A percentile compares a stretch with the other conserved stretches of the same genome.
Evolutionary conservation across 2,329 filamentous ascomycete species (phyloP).

Genomic region (Pezicula neosporulosa): DNA sequence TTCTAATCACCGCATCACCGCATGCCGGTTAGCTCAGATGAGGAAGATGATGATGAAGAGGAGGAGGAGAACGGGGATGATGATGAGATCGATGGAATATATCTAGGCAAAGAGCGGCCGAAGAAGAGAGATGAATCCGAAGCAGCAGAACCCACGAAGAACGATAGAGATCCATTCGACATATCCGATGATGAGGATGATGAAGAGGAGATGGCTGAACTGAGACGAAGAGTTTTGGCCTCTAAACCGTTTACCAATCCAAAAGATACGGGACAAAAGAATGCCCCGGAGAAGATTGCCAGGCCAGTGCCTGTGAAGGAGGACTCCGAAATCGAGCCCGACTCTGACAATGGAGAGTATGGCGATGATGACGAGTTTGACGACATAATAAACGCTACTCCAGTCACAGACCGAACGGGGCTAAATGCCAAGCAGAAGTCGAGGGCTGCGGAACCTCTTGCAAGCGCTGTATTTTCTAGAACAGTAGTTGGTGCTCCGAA

Average conservation of each 20-base stretch:
- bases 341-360: constrained; percentile 57
- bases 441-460: constrained; percentile 34
- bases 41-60: constrained; percentile 44
- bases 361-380: constrained; percentile 75
- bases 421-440: constrained; percentile 59
- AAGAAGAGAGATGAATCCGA: constrained; percentile 35
- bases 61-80: constrained; percentile 40
- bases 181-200: constrained; percentile 79
- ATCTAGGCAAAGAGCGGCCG: constrained; percentile 51
- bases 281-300: constrained; percentile 57
- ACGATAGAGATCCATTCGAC: constrained; percentile 64
- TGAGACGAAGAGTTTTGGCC: constrained; percentile 82
- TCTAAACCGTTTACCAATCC: constrained; percentile 82
- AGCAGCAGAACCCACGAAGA: constrained; percentile 38
- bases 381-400: constrained; percentile 87
- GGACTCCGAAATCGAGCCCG: constrained; percentile 67
- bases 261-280: constrained; percentile 44
- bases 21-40: constrained; percentile 48
- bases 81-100: constrained; percentile 53
- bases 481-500: constrained; percentile 32
- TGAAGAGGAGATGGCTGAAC: constrained; percentile 84
- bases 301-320: constrained; percentile 51
- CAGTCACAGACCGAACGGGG: constrained; percentile 82
- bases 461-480: constrained; percentile 29
- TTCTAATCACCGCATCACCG: constrained; percentile 71